A percentile compares a stretch with the other conserved stretches of the same genome.
phyloP scores from a whole-genome alignment of 169 alveolate genomes.

The Eimeria maxima region DNA sequence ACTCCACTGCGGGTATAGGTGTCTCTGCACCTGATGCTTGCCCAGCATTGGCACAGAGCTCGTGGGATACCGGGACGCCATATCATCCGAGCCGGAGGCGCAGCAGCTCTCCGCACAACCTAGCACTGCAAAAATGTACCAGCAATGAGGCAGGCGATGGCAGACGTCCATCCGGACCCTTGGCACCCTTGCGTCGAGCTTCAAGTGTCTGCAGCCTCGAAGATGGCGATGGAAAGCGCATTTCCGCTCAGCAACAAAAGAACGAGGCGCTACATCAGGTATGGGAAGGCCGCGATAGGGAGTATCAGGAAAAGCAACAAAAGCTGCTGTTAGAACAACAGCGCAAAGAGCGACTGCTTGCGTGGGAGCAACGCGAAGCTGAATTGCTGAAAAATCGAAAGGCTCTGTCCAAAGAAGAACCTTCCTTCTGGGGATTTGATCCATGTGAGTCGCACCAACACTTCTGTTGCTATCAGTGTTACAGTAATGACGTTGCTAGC shows the following conservation, averaged over 20 bases:
- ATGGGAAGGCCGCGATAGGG: conserved; percentile 64
- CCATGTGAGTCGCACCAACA: conserved; percentile 61
- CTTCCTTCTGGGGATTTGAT: conserved; percentile 73
- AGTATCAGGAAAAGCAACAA: conserved; percentile 75
- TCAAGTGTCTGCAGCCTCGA: conserved; percentile 63
- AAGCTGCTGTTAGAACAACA: conserved; percentile 48
- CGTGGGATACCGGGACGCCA: neutral
- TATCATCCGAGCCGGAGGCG: conserved; percentile 61
- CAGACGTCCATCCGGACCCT: neutral
- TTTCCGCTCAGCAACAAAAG: conserved; percentile 70
- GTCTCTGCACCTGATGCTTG: conserved; percentile 4
- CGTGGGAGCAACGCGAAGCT: conserved; percentile 72
- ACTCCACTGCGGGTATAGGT: neutral
- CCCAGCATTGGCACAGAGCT: neutral
- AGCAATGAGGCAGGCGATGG: conserved; percentile 1
- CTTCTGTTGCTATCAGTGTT: neutral
- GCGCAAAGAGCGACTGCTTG: conserved; percentile 51
- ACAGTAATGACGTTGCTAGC: neutral
- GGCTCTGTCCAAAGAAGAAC: conserved; percentile 74
- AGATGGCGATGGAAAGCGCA: conserved; percentile 36
- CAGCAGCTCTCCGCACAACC: conserved; percentile 71
- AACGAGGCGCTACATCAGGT: conserved; percentile 59
- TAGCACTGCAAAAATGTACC: conserved; percentile 40
- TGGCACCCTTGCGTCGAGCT: conserved; percentile 55
- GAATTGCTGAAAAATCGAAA: conserved; percentile 66